phyloP scores from a whole-genome alignment of 345 rosid genomes.

The Camelina sativa region DNA sequence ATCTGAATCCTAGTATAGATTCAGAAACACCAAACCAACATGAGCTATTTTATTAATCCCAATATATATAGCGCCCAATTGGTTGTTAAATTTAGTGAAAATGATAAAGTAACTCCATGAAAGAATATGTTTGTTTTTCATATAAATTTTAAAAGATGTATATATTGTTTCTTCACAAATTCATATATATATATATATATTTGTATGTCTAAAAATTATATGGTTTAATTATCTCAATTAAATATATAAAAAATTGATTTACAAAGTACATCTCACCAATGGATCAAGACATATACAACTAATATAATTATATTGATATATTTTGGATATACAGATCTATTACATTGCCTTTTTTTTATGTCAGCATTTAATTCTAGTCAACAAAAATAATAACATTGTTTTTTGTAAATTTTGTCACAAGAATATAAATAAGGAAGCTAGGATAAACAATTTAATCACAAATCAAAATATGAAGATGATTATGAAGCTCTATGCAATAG shows the following conservation, averaged over 20 bases:
- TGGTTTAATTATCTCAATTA: not conserved
- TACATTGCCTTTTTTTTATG: not conserved
- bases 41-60: too few species aligned
- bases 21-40: too few species aligned
- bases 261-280: not conserved
- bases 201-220: not conserved
- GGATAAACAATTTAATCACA: too few species aligned
- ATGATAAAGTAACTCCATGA: not conserved
- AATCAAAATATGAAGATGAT: too few species aligned
- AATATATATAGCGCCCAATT: not conserved
- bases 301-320: not conserved
- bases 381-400: not conserved
- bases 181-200: too few species aligned
- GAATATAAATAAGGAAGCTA: too few species aligned
- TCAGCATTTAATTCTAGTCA: not conserved
- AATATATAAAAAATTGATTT: not conserved
- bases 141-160: not conserved
- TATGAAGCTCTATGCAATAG: too few species aligned
- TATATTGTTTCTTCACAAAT: too few species aligned
- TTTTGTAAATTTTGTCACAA: too few species aligned
- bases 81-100: not conserved
- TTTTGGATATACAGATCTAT: not conserved
- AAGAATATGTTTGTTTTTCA: not conserved
- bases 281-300: not conserved
- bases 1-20: too few species aligned